Evolutionary conservation across 345 rosid species (phyloP).

Genomic region (Hibiscus syriacus): DNA sequence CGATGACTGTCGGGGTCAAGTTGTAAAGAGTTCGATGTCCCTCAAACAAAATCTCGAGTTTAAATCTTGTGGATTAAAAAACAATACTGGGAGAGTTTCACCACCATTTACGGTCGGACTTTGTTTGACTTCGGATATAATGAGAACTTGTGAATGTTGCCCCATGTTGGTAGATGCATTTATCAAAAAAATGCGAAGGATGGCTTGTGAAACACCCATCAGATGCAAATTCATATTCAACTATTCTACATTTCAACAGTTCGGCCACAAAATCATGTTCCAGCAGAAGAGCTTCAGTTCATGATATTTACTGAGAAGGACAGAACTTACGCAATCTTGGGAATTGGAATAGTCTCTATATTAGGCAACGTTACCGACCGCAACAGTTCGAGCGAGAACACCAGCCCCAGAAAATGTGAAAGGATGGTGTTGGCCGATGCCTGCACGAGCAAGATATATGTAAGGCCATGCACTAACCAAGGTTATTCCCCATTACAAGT

Average conservation of each 20-base stretch:
- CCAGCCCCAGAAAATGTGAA: slow-evolving; percentile 90
- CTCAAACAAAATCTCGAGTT: too few relatives aligned
- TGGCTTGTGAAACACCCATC: not conserved
- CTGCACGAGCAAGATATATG: slow-evolving; percentile 36
- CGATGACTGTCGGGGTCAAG: too few relatives aligned
- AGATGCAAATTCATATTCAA: not conserved
- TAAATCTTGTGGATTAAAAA: too few relatives aligned
- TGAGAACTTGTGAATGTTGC: too few relatives aligned
- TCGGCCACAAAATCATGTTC: slow-evolving; percentile 20
- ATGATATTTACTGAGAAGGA: not conserved
- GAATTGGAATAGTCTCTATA: slow-evolving; percentile 43
- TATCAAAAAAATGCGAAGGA: not conserved
- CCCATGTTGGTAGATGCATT: not conserved
- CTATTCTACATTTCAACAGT: slow-evolving; percentile 6
- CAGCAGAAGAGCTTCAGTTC: slow-evolving; percentile 1
- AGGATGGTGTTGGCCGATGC: slow-evolving; percentile 94
- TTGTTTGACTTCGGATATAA: too few relatives aligned
- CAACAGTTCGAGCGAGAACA: slow-evolving; percentile 84
- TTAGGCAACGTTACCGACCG: slow-evolving; percentile 78
- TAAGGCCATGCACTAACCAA: not conserved
- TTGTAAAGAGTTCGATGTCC: too few relatives aligned
- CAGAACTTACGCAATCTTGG: slow-evolving; percentile 42
- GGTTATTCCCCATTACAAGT: not conserved
- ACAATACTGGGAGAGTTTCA: too few relatives aligned
- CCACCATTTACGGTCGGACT: too few relatives aligned